These are phyloP conservation scores for Dendrobium nobile DNA, from an alignment of 106 monocot species.

Conservation along the genomic window DNA sequence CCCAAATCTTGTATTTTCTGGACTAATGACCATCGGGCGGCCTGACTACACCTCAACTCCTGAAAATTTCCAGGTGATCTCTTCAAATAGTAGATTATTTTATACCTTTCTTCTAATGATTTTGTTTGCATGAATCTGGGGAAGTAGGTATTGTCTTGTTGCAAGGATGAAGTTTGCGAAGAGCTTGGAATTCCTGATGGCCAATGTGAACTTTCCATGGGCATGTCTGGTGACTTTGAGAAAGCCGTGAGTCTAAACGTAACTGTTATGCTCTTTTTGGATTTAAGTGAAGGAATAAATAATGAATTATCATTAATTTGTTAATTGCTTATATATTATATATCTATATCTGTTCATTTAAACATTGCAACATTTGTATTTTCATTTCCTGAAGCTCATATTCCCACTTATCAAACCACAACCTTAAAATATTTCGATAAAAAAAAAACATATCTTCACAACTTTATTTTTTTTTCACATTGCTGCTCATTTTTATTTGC, in stretches of 20 bases:
- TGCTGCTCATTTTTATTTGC: too few relatives aligned
- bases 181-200: slow-evolving; percentile 50
- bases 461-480: too few relatives aligned
- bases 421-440: too few relatives aligned
- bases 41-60: slow-evolving; percentile 69
- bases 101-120: neutral
- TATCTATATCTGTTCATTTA: too few relatives aligned
- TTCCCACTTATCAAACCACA: too few relatives aligned
- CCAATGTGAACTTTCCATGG: slow-evolving; percentile 77
- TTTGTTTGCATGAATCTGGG: neutral
- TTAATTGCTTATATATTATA: too few relatives aligned
- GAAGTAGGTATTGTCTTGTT: slow-evolving; percentile 54
- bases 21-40: slow-evolving; percentile 92
- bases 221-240: slow-evolving; percentile 96
- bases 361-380: too few relatives aligned
- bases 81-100: neutral
- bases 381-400: too few relatives aligned
- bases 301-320: too few relatives aligned
- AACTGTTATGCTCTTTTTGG: too few relatives aligned
- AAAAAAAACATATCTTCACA: too few relatives aligned
- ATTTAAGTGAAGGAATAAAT: too few relatives aligned
- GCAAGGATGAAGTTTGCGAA: slow-evolving; percentile 48
- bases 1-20: slow-evolving; percentile 75
- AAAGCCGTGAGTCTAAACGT: slow-evolving; percentile 44
- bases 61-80: slow-evolving; percentile 74